phyloP scores from a whole-genome alignment of 768 basidiomycete species.

The Russula emetica region DNA sequence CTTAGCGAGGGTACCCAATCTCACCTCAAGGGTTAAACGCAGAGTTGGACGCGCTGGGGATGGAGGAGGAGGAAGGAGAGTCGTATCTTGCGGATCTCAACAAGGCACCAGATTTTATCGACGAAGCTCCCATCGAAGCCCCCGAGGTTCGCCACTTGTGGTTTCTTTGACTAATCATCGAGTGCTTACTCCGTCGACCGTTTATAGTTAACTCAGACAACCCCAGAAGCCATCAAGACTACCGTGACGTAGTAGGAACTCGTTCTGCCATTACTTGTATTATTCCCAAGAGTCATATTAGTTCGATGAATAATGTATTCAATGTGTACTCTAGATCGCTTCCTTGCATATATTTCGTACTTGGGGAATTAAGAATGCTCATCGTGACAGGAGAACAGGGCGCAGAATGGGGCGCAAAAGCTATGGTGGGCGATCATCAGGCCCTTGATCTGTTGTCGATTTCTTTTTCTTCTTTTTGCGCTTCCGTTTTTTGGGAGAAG shows the following conservation, averaged over 20 bases:
- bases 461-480: constrained; percentile 25
- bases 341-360: constrained; percentile 7
- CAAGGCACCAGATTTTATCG: constrained; percentile 89
- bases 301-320: constrained; percentile 5
- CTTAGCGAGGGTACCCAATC: background rate
- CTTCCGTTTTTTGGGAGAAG: constrained; percentile 16
- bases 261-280: background rate
- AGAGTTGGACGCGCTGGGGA: constrained; percentile 93
- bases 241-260: constrained; percentile 24
- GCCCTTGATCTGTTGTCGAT: background rate
- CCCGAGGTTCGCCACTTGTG: constrained; percentile 47
- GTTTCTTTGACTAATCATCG: constrained; percentile 10
- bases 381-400: background rate
- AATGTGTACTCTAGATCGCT: constrained; percentile 18
- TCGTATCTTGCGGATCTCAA: constrained; percentile 85
- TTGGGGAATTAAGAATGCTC: constrained; percentile 1
- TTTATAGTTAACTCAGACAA: constrained; percentile 12
- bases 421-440: background rate
- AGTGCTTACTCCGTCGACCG: background rate
- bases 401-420: background rate
- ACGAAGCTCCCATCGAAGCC: constrained; percentile 74
- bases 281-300: background rate
- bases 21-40: constrained; percentile 6
- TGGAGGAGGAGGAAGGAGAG: constrained; percentile 89
- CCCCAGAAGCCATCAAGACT: constrained; percentile 33